Conservation (phyloP, 192 early-diverging fungal genomes). For the Gigaspora rosea region DNA sequence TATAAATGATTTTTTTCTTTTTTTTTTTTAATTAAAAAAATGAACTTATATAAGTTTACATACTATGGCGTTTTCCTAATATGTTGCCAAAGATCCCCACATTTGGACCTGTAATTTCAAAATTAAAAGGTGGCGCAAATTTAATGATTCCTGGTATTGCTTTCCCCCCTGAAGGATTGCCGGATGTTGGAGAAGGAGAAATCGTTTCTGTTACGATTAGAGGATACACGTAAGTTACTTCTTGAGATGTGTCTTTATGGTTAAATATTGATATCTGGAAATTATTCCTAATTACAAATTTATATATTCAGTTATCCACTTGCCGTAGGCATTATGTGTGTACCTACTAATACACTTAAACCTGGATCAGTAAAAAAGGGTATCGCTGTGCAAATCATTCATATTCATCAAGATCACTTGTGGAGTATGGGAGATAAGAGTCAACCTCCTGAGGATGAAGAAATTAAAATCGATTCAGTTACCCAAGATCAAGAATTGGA, state of each 20-base stretch:
- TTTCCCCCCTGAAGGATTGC: constrained; percentile 49
- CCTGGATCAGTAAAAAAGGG: constrained; percentile 56
- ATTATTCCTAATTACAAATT: not conserved
- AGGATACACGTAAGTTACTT: constrained; percentile 47
- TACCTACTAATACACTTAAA: constrained; percentile 49
- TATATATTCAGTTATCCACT: constrained; percentile 43
- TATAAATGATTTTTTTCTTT: not conserved
- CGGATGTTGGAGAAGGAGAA: constrained; percentile 51
- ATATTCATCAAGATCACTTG: constrained; percentile 76
- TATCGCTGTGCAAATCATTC: constrained; percentile 76
- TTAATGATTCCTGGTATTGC: constrained; percentile 76
- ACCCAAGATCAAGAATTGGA: constrained; percentile 35
- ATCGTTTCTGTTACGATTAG: constrained; percentile 57
- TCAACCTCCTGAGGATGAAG: constrained; percentile 53
- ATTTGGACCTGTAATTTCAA: constrained; percentile 65
- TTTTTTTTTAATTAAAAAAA: not conserved
- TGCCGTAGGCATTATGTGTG: constrained; percentile 67
- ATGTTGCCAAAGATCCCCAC: constrained; percentile 71
- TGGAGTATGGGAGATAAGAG: constrained; percentile 76
- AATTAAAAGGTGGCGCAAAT: constrained; percentile 80
- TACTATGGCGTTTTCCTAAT: constrained; percentile 70
- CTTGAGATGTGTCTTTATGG: not conserved
- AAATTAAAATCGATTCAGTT: not conserved
- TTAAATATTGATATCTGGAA: not conserved
- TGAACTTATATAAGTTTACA: constrained; percentile 59